phyloP scores from a whole-genome alignment of 495 filamentous ascomycete species.

The Neurospora tetrasperma region DNA sequence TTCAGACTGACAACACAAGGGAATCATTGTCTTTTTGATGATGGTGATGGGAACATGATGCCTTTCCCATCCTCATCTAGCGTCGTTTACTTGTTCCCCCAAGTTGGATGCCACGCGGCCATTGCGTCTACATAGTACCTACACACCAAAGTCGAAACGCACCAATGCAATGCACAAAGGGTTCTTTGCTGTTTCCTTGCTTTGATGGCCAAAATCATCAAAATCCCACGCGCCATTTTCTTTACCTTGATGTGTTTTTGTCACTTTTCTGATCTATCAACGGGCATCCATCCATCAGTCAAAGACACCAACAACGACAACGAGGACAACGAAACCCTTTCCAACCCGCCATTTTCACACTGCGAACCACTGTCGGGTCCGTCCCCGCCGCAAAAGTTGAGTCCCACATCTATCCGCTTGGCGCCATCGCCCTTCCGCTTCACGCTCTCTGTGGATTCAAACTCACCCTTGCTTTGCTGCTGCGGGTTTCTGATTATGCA shows the following conservation, averaged over 20 bases:
- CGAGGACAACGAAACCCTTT: too few relatives aligned
- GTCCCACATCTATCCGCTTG: too few relatives aligned
- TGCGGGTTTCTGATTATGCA: neutral
- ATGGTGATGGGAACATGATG: neutral
- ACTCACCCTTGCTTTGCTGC: neutral
- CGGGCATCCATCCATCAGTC: too few relatives aligned
- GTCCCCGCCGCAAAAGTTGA: too few relatives aligned
- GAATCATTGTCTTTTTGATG: neutral
- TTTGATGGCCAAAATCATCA: neutral
- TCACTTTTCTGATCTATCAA: too few relatives aligned
- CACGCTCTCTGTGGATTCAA: neutral
- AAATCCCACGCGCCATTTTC: neutral
- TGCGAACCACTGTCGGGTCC: too few relatives aligned
- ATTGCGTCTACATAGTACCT: neutral
- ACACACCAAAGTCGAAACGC: neutral
- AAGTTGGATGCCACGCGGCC: neutral
- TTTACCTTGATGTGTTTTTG: neutral
- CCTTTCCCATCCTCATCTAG: neutral
- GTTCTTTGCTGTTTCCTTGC: neutral
- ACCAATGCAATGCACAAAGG: constrained; percentile 1
- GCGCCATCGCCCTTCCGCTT: too few relatives aligned
- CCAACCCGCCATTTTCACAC: too few relatives aligned
- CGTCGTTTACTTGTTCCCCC: neutral
- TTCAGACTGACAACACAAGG: neutral
- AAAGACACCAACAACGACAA: too few relatives aligned